phyloP scores from a whole-genome alignment of 768 basidiomycete genomes.

The Serendipita vermifera region DNA sequence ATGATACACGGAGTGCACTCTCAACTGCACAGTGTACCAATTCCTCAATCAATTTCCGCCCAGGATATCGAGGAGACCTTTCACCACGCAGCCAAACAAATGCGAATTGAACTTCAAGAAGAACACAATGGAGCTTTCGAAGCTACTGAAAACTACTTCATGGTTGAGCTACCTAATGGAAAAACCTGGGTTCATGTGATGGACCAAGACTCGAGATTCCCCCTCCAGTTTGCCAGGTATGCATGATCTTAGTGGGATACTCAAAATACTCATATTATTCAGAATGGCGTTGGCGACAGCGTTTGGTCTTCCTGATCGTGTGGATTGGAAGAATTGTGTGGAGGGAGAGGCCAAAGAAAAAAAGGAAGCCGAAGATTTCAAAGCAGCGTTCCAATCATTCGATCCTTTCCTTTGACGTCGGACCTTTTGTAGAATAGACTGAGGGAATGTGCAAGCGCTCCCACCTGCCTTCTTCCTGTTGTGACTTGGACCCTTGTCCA shows the following conservation, averaged over 20 bases:
- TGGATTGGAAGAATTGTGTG: slow-evolving; percentile 87
- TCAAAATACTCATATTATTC: neutral
- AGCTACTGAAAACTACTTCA: slow-evolving; percentile 65
- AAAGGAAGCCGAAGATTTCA: slow-evolving; percentile 73
- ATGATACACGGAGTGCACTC: slow-evolving; percentile 85
- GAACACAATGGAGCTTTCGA: slow-evolving; percentile 53
- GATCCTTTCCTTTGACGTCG: slow-evolving; percentile 31
- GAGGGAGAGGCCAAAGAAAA: slow-evolving; percentile 76
- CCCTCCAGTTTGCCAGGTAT: slow-evolving; percentile 88
- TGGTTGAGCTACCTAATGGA: slow-evolving; percentile 80
- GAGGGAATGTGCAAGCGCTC: neutral
- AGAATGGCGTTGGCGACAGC: slow-evolving; percentile 74
- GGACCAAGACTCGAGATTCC: slow-evolving; percentile 63
- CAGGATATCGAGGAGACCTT: slow-evolving; percentile 61
- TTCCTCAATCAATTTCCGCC: slow-evolving; percentile 40
- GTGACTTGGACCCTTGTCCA: too few species aligned
- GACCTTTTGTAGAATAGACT: too few species aligned
- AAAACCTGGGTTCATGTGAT: slow-evolving; percentile 76
- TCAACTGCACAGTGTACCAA: slow-evolving; percentile 60
- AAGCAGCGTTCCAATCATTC: slow-evolving; percentile 64
- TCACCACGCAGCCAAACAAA: slow-evolving; percentile 46
- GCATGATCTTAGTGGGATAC: slow-evolving; percentile 16
- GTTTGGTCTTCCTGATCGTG: slow-evolving; percentile 59
- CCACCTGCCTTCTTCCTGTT: neutral
- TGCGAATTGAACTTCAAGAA: slow-evolving; percentile 62